Evolutionary conservation across 2,329 filamentous ascomycete genomes (phyloP).

Genomic region (Paecilomyces formosus): DNA sequence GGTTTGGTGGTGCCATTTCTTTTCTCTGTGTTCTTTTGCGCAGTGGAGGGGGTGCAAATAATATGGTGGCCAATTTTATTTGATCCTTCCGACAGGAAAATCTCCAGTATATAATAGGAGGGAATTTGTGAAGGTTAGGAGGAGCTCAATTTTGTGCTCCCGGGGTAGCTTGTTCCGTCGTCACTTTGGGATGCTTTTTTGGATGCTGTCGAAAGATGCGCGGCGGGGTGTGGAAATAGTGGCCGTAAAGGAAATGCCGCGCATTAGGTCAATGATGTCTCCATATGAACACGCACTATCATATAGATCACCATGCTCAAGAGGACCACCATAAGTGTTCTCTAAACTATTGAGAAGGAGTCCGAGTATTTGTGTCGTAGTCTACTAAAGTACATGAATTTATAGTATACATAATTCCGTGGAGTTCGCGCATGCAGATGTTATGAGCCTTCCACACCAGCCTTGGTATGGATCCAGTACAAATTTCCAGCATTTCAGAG

Average conservation of each 20-base stretch:
- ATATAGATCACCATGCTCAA: too few relatives aligned
- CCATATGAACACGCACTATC: constrained; percentile 2
- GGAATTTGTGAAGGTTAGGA: background rate
- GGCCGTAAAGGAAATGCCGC: background rate
- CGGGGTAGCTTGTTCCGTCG: background rate
- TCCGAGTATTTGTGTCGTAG: background rate
- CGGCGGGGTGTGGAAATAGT: constrained; percentile 2
- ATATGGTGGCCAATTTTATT: background rate
- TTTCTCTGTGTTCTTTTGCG: background rate
- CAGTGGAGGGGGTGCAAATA: background rate
- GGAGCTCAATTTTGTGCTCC: background rate
- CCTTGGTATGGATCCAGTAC: background rate
- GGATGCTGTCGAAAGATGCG: background rate
- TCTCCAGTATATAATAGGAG: background rate
- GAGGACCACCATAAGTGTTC: too few relatives aligned
- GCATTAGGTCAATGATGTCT: too few relatives aligned
- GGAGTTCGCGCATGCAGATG: background rate
- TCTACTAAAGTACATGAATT: constrained; percentile 3
- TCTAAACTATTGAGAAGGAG: background rate
- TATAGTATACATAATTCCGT: constrained; percentile 1
- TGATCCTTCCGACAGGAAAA: background rate
- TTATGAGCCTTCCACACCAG: background rate
- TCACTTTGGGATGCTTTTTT: constrained; percentile 3
- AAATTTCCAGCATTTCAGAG: constrained; percentile 33
- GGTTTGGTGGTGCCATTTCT: constrained; percentile 19